Conservation (phyloP, 2,329 filamentous ascomycete species). For the Trichophaea hybrida region DNA sequence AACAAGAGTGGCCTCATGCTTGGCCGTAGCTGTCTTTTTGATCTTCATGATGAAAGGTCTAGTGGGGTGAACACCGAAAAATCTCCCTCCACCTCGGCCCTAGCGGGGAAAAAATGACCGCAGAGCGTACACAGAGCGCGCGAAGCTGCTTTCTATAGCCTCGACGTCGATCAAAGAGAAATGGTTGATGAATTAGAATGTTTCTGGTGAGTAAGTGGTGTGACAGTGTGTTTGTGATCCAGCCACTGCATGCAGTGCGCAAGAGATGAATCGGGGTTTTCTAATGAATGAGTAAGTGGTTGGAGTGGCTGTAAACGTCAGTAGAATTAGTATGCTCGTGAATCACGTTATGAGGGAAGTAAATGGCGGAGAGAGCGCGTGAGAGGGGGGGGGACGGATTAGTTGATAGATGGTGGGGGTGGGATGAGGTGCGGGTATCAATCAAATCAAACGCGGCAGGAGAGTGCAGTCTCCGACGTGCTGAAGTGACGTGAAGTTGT, state of each 20-base stretch:
- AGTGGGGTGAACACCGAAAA: constrained; percentile 1
- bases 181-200: neutral
- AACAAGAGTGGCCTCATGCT: constrained; percentile 41
- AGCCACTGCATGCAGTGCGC: no score
- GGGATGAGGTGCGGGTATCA: neutral
- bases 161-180: neutral
- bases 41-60: constrained; percentile 33
- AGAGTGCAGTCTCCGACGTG: constrained; percentile 1
- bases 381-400: neutral
- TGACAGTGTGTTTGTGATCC: no score
- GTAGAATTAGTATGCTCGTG: neutral
- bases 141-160: neutral
- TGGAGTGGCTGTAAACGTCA: neutral
- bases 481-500: neutral
- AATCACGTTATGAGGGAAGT: neutral
- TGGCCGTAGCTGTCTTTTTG: constrained; percentile 41
- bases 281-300: neutral
- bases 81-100: neutral
- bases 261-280: neutral
- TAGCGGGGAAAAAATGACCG: neutral
- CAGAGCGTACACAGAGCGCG: neutral
- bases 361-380: neutral
- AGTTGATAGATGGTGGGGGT: neutral
- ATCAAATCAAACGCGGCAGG: neutral
- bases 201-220: neutral